A percentile compares a stretch with the other conserved stretches of the same genome.
Evolutionary conservation across 2,329 filamentous ascomycete species (phyloP).

Genomic region (Shiraia sp.): DNA sequence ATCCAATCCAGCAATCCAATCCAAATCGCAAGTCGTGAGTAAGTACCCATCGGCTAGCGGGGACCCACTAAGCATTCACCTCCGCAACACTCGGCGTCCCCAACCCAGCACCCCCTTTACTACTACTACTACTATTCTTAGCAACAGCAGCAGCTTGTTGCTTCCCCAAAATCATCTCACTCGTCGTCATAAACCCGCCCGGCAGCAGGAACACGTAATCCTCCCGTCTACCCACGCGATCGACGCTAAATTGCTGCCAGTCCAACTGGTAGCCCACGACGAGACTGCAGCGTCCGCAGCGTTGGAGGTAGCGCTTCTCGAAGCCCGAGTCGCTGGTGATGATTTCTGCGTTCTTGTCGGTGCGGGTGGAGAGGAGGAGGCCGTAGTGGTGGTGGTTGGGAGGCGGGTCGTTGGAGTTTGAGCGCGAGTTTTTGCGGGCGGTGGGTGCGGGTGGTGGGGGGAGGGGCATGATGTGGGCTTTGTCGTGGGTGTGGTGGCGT

Average conservation of each 20-base stretch:
- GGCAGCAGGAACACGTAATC: slow-evolving; percentile 65
- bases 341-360: slow-evolving; percentile 53
- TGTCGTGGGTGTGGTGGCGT: slow-evolving; percentile 56
- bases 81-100: slow-evolving; percentile 21
- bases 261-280: slow-evolving; percentile 67
- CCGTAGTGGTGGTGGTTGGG: slow-evolving; percentile 54
- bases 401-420: slow-evolving; percentile 7
- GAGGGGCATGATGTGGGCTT: slow-evolving; percentile 62
- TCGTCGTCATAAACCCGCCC: slow-evolving; percentile 62
- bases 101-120: slow-evolving; percentile 10
- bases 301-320: slow-evolving; percentile 64
- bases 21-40: neutral
- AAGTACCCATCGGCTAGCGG: neutral
- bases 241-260: slow-evolving; percentile 50
- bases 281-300: slow-evolving; percentile 64
- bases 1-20: neutral
- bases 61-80: slow-evolving; percentile 24
- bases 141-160: slow-evolving; percentile 7
- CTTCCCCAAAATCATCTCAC: slow-evolving; percentile 55
- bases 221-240: slow-evolving; percentile 41
- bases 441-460: slow-evolving; percentile 33
- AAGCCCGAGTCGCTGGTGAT: slow-evolving; percentile 65
- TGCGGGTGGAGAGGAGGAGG: slow-evolving; percentile 53
- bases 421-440: slow-evolving; percentile 10
- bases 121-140: neutral